These are phyloP conservation scores for Castanea crenata DNA, from an alignment of 306 rosid genomes.

Conservation along the genomic window DNA sequence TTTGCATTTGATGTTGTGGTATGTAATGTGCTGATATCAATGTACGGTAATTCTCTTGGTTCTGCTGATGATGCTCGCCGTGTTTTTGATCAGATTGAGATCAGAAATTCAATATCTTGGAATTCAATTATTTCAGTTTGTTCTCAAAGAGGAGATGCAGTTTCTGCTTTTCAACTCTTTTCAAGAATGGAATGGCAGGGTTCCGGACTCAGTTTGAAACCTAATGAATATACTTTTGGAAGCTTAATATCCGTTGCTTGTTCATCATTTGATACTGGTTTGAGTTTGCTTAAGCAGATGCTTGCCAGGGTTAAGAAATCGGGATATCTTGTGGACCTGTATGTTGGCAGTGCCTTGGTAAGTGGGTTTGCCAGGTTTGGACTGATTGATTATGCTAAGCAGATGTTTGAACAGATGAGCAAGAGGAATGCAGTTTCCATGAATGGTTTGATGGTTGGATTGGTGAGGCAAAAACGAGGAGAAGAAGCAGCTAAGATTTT, in stretches of 20 bases:
- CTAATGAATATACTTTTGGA: conserved; percentile 79
- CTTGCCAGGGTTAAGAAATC: conserved; percentile 57
- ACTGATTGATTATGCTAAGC: conserved; percentile 46
- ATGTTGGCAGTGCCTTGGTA: conserved; percentile 86
- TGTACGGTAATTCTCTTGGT: conserved; percentile 66
- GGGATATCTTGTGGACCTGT: conserved; percentile 59
- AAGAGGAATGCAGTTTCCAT: conserved; percentile 70
- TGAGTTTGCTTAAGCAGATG: conserved; percentile 63
- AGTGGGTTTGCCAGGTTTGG: conserved; percentile 78
- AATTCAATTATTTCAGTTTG: conserved; percentile 80
- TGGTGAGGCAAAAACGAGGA: conserved; percentile 74
- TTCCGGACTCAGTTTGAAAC: conserved; percentile 33
- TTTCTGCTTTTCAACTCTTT: conserved; percentile 59
- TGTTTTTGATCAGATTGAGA: conserved; percentile 51
- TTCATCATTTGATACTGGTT: conserved; percentile 43
- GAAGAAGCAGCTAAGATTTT: conserved; percentile 76
- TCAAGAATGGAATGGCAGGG: conserved; percentile 58
- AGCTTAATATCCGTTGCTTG: conserved; percentile 69
- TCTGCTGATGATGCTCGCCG: conserved; percentile 52
- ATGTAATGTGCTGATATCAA: conserved; percentile 70
- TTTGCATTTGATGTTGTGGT: conserved; percentile 49
- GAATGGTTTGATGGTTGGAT: conserved; percentile 89
- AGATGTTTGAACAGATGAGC: conserved; percentile 63
- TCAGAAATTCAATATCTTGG: conserved; percentile 65
- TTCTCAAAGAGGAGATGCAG: conserved; percentile 62